These are phyloP conservation scores for Oehlia diaphana DNA, from an alignment of 192 early-diverging fungal species.

Conservation along the genomic window DNA sequence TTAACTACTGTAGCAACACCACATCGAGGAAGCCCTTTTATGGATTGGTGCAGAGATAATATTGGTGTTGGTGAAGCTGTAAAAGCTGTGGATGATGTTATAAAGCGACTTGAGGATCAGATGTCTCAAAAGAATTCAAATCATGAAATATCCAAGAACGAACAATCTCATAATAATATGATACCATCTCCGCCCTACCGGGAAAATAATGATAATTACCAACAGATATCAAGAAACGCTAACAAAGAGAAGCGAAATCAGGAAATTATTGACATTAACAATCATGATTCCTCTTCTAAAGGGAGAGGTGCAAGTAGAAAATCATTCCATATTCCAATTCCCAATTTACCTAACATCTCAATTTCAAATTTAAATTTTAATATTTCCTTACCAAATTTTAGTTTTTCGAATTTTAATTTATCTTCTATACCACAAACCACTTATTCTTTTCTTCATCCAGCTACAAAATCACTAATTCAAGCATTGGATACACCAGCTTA, in stretches of 20 bases:
- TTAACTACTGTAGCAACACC: slow-evolving; percentile 93
- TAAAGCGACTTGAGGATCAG: slow-evolving; percentile 32
- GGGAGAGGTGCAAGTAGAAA: background rate
- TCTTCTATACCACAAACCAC: slow-evolving; percentile 35
- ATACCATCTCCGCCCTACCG: background rate
- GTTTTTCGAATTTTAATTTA: slow-evolving; percentile 25
- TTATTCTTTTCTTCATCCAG: slow-evolving; percentile 36
- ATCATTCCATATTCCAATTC: background rate
- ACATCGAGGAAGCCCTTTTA: slow-evolving; percentile 89
- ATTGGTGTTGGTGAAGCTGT: slow-evolving; percentile 60
- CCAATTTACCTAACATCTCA: slow-evolving; percentile 4
- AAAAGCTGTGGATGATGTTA: slow-evolving; percentile 36
- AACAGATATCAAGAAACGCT: background rate
- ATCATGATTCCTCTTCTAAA: background rate
- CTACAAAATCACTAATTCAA: slow-evolving; percentile 59
- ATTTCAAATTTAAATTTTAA: background rate
- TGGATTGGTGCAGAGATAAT: slow-evolving; percentile 91
- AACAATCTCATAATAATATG: background rate
- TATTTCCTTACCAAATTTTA: slow-evolving; percentile 1
- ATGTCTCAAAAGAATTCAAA: background rate
- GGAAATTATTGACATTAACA: background rate
- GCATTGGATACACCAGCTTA: slow-evolving; percentile 89
- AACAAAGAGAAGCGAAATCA: background rate
- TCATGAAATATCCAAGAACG: no score
- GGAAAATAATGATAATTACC: background rate